Evolutionary conservation across 176 grass and related monocot species (phyloP), one percentile per base, ranked within the genome.

Genomic region (Avena atlantica): DNA sequence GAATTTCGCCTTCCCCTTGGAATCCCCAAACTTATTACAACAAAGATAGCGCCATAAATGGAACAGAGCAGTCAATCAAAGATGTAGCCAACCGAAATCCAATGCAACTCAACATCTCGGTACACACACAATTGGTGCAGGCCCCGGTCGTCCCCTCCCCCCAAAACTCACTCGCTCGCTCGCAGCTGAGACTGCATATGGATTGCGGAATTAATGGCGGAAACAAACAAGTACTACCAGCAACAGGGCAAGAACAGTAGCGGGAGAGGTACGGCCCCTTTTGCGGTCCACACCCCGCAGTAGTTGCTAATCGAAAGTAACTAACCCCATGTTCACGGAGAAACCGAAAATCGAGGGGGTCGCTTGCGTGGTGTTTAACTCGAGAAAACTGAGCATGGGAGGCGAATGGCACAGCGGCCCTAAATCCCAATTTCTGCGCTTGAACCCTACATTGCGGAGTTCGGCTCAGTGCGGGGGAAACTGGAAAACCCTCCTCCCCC

Each of bases 221-320:
- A 76, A 86, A 20, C 40, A 76, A 70, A 61, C 78, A 63, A 86
- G 0, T 4, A 4, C 12, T 2, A 80, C 0, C 7, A 52, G 37
- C n/a, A 66, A 66, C 6, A 75, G 60, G 60, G 51, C 61, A 61
- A 82, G 59, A 25, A 80, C n/a, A 80, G 78, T 80, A 42, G 3
- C n/a, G n/a, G 11, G 56, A 42, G n/a, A 0, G 21, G 12, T 42
- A 42, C 23, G 74, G 48, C 0, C 8, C 0, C 8, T 80, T 64
- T 80, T 80, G 42, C 59, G 25, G 59, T 65, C 10, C n/a, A 45
- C 59, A 81, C 78, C 59, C 78, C 45, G 1, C 42, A 14, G 9
- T 29, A 29, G 0, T 4, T 11, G 42, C 2, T 47, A 65, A 81
- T 50, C 44, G 55, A 37, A 42, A 2, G 1, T n/a, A 80, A 23